Evolutionary conservation across 345 rosid species (phyloP).

Genomic region (Aquilaria yunnanensis): DNA sequence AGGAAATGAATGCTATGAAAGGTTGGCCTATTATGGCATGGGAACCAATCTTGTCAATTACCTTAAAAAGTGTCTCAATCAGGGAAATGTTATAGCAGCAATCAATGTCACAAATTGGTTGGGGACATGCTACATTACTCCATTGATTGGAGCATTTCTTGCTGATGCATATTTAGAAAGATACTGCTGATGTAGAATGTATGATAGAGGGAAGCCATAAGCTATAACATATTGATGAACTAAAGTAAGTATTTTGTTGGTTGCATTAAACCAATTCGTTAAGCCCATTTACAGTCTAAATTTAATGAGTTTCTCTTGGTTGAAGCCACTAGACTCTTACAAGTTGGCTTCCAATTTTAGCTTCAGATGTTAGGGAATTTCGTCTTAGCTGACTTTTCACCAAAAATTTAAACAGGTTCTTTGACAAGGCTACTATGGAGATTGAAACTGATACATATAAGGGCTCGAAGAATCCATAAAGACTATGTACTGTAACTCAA

Average conservation of each 20-base stretch:
- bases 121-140: conserved; percentile 88
- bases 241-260: conserved; percentile 33
- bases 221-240: conserved; percentile 61
- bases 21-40: conserved; percentile 99
- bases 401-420: conserved; percentile 38
- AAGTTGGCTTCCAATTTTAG: neutral
- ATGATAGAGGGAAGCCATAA: conserved; percentile 77
- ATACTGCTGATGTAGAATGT: conserved; percentile 58
- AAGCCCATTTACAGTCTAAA: too few relatives aligned
- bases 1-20: conserved; percentile 90
- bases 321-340: too few relatives aligned
- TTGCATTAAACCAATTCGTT: neutral
- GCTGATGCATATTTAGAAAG: conserved; percentile 95
- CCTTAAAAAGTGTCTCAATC: conserved; percentile 54
- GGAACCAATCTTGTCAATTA: conserved; percentile 88
- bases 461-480: conserved; percentile 48
- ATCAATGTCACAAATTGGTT: conserved; percentile 89
- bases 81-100: conserved; percentile 72
- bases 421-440: conserved; percentile 86
- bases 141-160: conserved; percentile 83
- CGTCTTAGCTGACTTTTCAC: neutral
- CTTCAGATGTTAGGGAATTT: neutral
- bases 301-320: too few relatives aligned
- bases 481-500: conserved; percentile 78
- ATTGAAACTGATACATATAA: conserved; percentile 35